Base-by-base conservation (phyloP, 768 basidiomycete genomes). In the Mycena vulgaris region DNA sequence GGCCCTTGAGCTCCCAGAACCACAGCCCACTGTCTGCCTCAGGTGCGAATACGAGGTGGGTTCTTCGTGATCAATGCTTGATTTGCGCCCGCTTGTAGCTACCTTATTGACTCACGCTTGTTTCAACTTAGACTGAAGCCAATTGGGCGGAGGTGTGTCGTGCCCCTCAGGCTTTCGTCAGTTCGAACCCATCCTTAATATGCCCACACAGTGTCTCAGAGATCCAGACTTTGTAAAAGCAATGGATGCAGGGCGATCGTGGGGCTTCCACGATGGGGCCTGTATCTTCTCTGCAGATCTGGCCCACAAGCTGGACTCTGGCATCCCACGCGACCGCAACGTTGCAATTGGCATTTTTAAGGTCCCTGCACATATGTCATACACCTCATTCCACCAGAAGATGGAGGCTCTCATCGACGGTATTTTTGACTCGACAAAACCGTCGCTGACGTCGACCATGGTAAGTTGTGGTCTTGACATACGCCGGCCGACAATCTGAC, bases 201-300 rank as follows among this genome's bases (percentile, higher is more conserved):
- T 33, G 40, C 8, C 27, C 40, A 31, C 59, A 19, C 45, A 60
- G 59, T 60, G 59, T 48, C 59, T 60, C 59, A 39, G 42, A 60
- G 59, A 60, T 48, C 59, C 59, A 45, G 59, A 60, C 45, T 47
- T 60, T n/a, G 42, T 60, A 31, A 60, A 47, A 28, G 40, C 59
- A 19, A 60, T 60, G 59, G 59, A 23, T 19, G 42, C 47, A 48
- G 59, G 59, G 25, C 40, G 31, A 16, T 60, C 59, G 28, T 60
- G 59, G 59, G 59, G 59, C 59, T 60, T 60, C 59, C 17, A 47
- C 30, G 59, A 60, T 45, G 30, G 45, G 21, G 59, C 45, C 59
- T 60, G 42, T 39, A 60, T 60, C 58, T 59, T 59, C 40, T 59
- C 58, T 23, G 39, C 40, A 21, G 58, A 59, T 14, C 13, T 23